These are phyloP conservation scores for Pugionium cornutum DNA, from an alignment of 345 rosid species.

Conservation along the genomic window DNA sequence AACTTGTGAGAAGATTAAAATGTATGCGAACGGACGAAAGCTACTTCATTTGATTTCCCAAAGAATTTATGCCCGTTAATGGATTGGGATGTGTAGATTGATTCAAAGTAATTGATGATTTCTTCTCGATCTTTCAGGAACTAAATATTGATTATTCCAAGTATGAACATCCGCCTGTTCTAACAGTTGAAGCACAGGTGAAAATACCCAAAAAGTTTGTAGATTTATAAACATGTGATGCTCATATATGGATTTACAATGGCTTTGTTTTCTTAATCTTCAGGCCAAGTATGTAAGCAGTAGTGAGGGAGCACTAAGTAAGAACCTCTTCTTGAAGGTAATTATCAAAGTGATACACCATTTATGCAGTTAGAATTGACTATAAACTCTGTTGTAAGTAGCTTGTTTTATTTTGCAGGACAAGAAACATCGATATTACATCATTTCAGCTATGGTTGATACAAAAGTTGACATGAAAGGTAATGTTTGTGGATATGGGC, in stretches of 20 bases:
- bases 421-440: slow-evolving; percentile 77
- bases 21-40: background rate
- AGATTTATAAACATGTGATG: slow-evolving; percentile 5
- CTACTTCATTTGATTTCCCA: background rate
- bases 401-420: slow-evolving; percentile 49
- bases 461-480: slow-evolving; percentile 90
- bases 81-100: background rate
- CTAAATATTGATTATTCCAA: slow-evolving; percentile 67
- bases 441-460: slow-evolving; percentile 73
- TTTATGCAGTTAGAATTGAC: background rate
- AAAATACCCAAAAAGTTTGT: background rate
- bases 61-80: background rate
- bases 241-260: slow-evolving; percentile 4
- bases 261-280: slow-evolving; percentile 6
- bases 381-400: background rate
- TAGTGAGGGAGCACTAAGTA: slow-evolving; percentile 64
- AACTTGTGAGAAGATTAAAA: background rate
- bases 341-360: background rate
- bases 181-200: slow-evolving; percentile 93
- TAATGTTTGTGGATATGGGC: slow-evolving; percentile 9
- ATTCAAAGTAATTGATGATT: background rate
- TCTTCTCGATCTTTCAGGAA: slow-evolving; percentile 46
- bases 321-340: slow-evolving; percentile 91
- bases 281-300: slow-evolving; percentile 80
- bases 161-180: slow-evolving; percentile 79